phyloP scores from a whole-genome alignment of 129 eudicot genomes.

The Lonicera japonica region DNA sequence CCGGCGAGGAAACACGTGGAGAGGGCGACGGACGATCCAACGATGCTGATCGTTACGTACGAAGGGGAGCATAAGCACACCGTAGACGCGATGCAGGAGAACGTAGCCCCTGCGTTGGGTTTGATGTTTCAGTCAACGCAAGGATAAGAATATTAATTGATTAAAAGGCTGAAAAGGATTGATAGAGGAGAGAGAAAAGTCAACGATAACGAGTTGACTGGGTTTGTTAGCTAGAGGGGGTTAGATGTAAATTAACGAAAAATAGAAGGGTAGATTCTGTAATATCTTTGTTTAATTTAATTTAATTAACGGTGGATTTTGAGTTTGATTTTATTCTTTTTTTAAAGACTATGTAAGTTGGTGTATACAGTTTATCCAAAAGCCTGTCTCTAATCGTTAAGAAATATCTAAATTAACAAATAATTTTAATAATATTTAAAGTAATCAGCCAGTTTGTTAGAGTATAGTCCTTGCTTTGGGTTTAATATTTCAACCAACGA shows the following conservation, averaged over 20 bases:
- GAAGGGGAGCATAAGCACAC: constrained; percentile 73
- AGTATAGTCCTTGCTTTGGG: too few species aligned
- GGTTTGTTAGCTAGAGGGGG: neutral
- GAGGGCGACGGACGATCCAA: constrained; percentile 47
- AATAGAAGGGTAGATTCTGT: neutral
- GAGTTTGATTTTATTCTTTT: neutral
- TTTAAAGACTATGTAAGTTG: too few species aligned
- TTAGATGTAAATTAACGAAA: neutral
- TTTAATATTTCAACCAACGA: too few species aligned
- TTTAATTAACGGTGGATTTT: neutral
- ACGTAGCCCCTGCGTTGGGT: neutral
- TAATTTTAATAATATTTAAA: too few species aligned
- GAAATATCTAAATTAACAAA: too few species aligned
- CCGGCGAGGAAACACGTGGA: constrained; percentile 86
- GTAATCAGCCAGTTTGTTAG: too few species aligned
- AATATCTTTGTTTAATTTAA: neutral
- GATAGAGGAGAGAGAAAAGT: neutral
- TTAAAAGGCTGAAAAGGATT: neutral
- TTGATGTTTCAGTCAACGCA: neutral
- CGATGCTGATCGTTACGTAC: constrained; percentile 72
- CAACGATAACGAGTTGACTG: neutral
- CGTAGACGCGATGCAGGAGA: constrained; percentile 28
- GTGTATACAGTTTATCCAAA: too few species aligned
- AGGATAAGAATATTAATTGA: neutral
- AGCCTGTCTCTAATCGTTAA: too few species aligned